Evolutionary conservation across 148 eudicot species (phyloP).

Genomic region (Heliosperma pusillum): DNA sequence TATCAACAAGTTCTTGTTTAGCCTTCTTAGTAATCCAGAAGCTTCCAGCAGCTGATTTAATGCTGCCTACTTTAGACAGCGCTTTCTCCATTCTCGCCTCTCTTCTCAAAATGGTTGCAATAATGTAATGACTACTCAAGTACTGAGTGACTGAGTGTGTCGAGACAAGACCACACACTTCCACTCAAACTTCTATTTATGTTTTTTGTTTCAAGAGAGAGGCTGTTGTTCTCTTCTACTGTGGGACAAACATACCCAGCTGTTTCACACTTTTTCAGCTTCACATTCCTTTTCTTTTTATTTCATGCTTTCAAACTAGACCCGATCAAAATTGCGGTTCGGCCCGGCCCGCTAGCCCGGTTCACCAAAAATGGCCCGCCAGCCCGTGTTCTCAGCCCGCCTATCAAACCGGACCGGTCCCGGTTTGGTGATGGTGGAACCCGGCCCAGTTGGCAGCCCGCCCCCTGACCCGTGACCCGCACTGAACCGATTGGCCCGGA

Average conservation of each 20-base stretch:
- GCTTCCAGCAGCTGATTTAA: slow-evolving; percentile 66
- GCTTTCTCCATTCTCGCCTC: slow-evolving; percentile 62
- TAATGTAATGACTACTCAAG: too few relatives aligned
- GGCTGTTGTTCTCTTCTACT: slow-evolving; percentile 2
- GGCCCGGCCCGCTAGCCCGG: too few relatives aligned
- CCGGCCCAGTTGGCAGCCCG: too few relatives aligned
- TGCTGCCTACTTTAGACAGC: slow-evolving; percentile 69
- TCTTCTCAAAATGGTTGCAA: slow-evolving; percentile 8
- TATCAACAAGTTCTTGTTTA: slow-evolving; percentile 70
- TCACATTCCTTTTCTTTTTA: neutral
- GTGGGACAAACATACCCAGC: slow-evolving; percentile 28
- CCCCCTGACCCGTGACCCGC: too few relatives aligned
- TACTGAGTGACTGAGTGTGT: neutral
- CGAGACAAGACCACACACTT: neutral
- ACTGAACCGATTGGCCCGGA: too few relatives aligned
- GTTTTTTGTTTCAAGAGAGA: neutral
- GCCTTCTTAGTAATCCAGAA: slow-evolving; percentile 82
- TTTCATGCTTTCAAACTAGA: too few relatives aligned
- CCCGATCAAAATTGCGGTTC: too few relatives aligned
- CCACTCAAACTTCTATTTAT: neutral
- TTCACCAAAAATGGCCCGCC: too few relatives aligned
- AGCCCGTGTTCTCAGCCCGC: too few relatives aligned
- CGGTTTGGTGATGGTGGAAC: too few relatives aligned
- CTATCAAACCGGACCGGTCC: too few relatives aligned
- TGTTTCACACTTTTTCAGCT: slow-evolving; percentile 14